phyloP scores from a whole-genome alignment of 371 early-diverging fungal species.

The Paraphysoderma sedebokerense region DNA sequence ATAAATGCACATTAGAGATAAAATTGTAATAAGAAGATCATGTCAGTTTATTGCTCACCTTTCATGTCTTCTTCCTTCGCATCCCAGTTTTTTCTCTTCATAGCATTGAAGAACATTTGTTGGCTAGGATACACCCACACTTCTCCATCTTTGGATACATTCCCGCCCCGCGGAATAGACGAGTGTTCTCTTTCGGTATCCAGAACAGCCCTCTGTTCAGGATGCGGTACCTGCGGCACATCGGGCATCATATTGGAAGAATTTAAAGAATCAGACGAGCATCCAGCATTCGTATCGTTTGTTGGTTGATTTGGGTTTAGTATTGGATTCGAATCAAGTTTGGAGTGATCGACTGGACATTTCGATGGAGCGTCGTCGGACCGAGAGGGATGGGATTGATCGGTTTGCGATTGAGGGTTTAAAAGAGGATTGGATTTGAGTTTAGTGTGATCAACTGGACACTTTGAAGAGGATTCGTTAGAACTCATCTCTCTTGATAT shows the following conservation, averaged over 20 bases:
- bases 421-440: too few relatives aligned
- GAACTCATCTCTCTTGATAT: neutral
- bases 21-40: neutral
- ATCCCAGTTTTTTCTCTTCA: slow-evolving; percentile 75
- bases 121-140: slow-evolving; percentile 93
- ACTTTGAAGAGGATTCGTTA: neutral
- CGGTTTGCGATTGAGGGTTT: slow-evolving; percentile 8
- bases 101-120: slow-evolving; percentile 84
- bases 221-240: slow-evolving; percentile 14
- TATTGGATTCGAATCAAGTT: slow-evolving; percentile 7
- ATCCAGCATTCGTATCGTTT: slow-evolving; percentile 6
- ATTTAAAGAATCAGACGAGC: slow-evolving; percentile 9
- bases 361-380: slow-evolving; percentile 9
- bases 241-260: slow-evolving; percentile 13
- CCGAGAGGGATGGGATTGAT: slow-evolving; percentile 3
- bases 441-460: slow-evolving; percentile 5
- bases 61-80: slow-evolving; percentile 52
- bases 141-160: slow-evolving; percentile 19
- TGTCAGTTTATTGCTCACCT: neutral
- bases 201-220: slow-evolving; percentile 33
- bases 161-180: slow-evolving; percentile 40
- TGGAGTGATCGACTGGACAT: slow-evolving; percentile 32
- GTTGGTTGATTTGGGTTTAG: too few relatives aligned
- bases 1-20: neutral
- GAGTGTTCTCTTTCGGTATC: slow-evolving; percentile 42